Percentiles rank a stretch among this genome's conserved stretches.
Conservation (phyloP, 495 filamentous ascomycete species). For the Penicillium salamii region DNA sequence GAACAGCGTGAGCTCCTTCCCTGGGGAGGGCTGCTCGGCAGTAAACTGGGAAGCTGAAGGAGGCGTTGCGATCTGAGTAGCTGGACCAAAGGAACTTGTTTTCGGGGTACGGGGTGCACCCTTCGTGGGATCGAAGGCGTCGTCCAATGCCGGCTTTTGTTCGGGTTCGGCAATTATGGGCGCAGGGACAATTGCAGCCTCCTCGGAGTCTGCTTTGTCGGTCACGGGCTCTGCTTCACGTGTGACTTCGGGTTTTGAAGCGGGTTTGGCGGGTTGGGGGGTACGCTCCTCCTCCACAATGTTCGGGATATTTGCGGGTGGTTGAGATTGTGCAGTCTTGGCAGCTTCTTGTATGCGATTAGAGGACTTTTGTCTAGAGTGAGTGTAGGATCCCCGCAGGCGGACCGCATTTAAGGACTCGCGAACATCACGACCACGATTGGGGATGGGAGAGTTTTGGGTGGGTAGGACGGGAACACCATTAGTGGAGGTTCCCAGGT, state of each 20-base stretch:
- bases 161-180: slow-evolving; percentile 37
- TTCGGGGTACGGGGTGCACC: slow-evolving; percentile 37
- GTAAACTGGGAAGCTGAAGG: slow-evolving; percentile 51
- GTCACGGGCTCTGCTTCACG: not conserved
- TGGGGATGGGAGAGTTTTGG: slow-evolving; percentile 84
- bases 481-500: slow-evolving; percentile 75
- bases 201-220: slow-evolving; percentile 18
- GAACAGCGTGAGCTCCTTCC: slow-evolving; percentile 92
- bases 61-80: slow-evolving; percentile 30
- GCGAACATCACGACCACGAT: slow-evolving; percentile 80
- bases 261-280: slow-evolving; percentile 25
- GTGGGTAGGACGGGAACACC: slow-evolving; percentile 82
- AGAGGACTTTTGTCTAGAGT: slow-evolving; percentile 59
- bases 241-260: slow-evolving; percentile 29
- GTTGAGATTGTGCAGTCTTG: slow-evolving; percentile 44
- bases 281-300: slow-evolving; percentile 47
- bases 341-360: slow-evolving; percentile 55
- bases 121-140: slow-evolving; percentile 49
- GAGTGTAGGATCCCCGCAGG: slow-evolving; percentile 64
- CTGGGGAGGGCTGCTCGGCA: slow-evolving; percentile 70
- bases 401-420: slow-evolving; percentile 94
- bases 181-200: slow-evolving; percentile 12
- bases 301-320: slow-evolving; percentile 64
- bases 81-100: slow-evolving; percentile 23
- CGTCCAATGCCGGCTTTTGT: slow-evolving; percentile 32